Base-by-base conservation (phyloP, 495 filamentous ascomycete genomes). In the Bacidia rubella region DNA sequence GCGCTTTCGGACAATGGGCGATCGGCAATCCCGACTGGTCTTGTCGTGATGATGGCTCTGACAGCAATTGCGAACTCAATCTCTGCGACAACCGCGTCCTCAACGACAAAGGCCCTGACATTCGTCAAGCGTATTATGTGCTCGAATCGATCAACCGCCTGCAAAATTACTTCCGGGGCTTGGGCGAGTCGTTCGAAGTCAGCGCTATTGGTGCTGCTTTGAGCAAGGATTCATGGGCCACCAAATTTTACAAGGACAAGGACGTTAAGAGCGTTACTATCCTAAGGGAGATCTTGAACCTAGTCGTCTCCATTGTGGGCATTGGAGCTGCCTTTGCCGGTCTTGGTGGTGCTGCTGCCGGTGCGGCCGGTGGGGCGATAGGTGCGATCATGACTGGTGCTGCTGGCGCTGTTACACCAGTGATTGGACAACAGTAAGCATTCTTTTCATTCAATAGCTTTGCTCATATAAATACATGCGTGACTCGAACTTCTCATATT, bases 1-100 rank as follows among this genome's bases (percentile, higher is more conserved):
- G 25, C 12, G 56, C 62, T 26, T 63, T 61, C 21, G 58, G 60
- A 19, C 52, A 58, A 22, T 65, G 55, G 58, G 60, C 63, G 9
- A 51, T 65, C 21, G 62, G 63, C 9, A 56, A 65, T 19, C 58
- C 62, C 10, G 62, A 65, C 38, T 63, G 59, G 55, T 43, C 57
- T 3, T 57, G 63, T 43, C 54, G 54, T 11, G 57, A 63, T 47
- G 58, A 63, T 25, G 58, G 60, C 20, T 60, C 58, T 10, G 46
- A 53, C 35, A 56, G 56, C 22, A 53, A 54, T 26, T 65, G 62
- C 25, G 55, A 66, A 21, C 25, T 64, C 35, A 40, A 61, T 15
- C 49, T 58, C 2, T 64, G 58, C 42, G 60, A 62, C 21, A 57
- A 60, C 19, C 29, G 47, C 2, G 53, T 57, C 0, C 49, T 66